These are phyloP conservation scores for Saposhnikovia divaricata DNA, from an alignment of 129 eudicot species.

Conservation along the genomic window DNA sequence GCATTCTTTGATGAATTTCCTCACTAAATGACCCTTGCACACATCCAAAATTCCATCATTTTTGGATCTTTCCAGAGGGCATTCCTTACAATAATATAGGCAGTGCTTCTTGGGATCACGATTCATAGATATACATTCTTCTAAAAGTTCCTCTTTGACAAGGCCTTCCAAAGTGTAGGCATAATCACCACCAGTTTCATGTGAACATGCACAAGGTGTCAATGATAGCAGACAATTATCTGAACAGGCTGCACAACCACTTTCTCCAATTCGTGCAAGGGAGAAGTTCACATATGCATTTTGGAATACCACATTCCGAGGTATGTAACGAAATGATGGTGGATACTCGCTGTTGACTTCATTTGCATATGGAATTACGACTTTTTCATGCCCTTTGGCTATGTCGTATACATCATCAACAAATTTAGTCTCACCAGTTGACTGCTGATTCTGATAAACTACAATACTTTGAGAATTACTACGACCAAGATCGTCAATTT, in stretches of 20 bases:
- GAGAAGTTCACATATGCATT: constrained; percentile 63
- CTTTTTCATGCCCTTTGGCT: constrained; percentile 74
- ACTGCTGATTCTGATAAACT: constrained; percentile 24
- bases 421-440: constrained; percentile 20
- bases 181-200: constrained; percentile 61
- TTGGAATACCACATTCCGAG: constrained; percentile 60
- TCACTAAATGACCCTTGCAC: constrained; percentile 76
- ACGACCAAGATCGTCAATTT: constrained; percentile 22
- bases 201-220: constrained; percentile 67
- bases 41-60: constrained; percentile 59
- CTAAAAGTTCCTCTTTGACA: constrained; percentile 60
- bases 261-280: constrained; percentile 71
- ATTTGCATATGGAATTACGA: constrained; percentile 48
- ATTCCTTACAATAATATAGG: constrained; percentile 66
- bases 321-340: constrained; percentile 71
- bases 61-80: constrained; percentile 75
- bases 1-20: constrained; percentile 84
- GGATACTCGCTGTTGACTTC: constrained; percentile 52
- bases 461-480: constrained; percentile 30
- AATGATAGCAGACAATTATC: constrained; percentile 57
- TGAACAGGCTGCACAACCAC: constrained; percentile 60
- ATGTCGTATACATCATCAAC: constrained; percentile 45
- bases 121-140: constrained; percentile 68
- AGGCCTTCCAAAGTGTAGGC: constrained; percentile 79
- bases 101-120: constrained; percentile 63